These are phyloP conservation scores for Acephala macrosclerotiorum DNA, from an alignment of 2,329 filamentous ascomycete species.

Conservation along the genomic window DNA sequence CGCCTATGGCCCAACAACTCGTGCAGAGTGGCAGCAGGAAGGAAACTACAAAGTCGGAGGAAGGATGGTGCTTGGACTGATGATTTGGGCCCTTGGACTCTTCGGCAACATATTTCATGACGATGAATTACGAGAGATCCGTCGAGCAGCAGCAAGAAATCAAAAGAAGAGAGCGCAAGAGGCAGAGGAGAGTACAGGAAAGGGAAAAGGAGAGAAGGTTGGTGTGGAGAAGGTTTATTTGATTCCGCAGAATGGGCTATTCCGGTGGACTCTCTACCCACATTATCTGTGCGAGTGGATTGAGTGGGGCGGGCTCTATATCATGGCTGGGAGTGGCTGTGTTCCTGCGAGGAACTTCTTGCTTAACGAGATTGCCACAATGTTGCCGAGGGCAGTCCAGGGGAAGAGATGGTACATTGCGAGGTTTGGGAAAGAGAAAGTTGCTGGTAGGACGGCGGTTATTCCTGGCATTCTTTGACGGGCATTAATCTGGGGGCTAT, in stretches of 20 bases:
- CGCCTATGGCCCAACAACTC: slow-evolving; percentile 76
- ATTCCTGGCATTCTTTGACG: slow-evolving; percentile 56
- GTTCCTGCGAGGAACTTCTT: slow-evolving; percentile 82
- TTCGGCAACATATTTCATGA: slow-evolving; percentile 88
- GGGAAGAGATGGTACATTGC: slow-evolving; percentile 87
- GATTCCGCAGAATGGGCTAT: slow-evolving; percentile 84
- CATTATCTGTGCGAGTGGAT: slow-evolving; percentile 98
- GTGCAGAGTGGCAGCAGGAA: slow-evolving; percentile 56
- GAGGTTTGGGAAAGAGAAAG: slow-evolving; percentile 85
- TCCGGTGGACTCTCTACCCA: slow-evolving; percentile 83
- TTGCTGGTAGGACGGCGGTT: slow-evolving; percentile 77
- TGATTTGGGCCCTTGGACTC: slow-evolving; percentile 79
- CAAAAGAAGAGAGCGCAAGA: slow-evolving; percentile 54
- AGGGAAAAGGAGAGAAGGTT: slow-evolving; percentile 45
- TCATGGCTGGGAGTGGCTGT: slow-evolving; percentile 72
- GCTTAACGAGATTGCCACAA: slow-evolving; percentile 86
- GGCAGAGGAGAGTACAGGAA: slow-evolving; percentile 52
- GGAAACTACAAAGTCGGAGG: slow-evolving; percentile 45
- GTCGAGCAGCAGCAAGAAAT: slow-evolving; percentile 70
- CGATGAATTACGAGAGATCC: slow-evolving; percentile 86
- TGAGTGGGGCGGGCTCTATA: slow-evolving; percentile 91
- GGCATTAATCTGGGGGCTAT: background rate
- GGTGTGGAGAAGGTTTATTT: slow-evolving; percentile 82
- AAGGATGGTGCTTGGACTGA: slow-evolving; percentile 67
- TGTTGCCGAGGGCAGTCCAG: slow-evolving; percentile 84